Evolutionary conservation across 257 asterid species (phyloP).

Genomic region (Cruciata laevipes): DNA sequence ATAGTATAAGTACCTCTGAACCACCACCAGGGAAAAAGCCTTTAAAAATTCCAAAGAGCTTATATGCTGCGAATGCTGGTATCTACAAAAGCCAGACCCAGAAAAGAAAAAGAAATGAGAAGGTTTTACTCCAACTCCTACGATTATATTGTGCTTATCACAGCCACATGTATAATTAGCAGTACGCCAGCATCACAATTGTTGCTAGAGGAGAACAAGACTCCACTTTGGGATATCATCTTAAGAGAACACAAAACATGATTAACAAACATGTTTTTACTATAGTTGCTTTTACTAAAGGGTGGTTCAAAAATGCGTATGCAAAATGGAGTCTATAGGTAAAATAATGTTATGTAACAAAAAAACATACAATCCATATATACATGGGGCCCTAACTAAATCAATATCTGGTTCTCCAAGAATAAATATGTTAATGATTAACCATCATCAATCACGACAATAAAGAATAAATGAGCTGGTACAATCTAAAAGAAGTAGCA

Average conservation of each 20-base stretch:
- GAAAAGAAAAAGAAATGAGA: neutral
- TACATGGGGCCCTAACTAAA: neutral
- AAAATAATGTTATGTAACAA: neutral
- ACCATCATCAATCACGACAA: neutral
- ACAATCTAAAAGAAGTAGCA: neutral
- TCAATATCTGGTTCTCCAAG: neutral
- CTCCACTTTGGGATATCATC: neutral
- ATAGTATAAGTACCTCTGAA: conserved; percentile 46
- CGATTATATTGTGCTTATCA: no score
- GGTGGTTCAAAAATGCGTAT: neutral
- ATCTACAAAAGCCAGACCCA: conserved; percentile 38
- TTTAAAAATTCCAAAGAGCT: conserved; percentile 67
- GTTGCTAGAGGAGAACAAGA: neutral
- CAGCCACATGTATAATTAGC: neutral
- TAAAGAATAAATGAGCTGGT: neutral
- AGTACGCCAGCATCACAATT: no score
- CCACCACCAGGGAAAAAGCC: conserved; percentile 75
- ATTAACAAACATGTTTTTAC: neutral
- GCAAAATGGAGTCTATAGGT: neutral
- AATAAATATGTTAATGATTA: neutral
- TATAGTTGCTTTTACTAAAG: neutral
- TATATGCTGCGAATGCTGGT: conserved; percentile 83
- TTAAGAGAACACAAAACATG: neutral
- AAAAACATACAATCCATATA: no score
- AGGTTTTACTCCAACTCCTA: neutral